Percentiles rank a stretch among this genome's conserved stretches.
Evolutionary conservation across 371 early-diverging fungal species (phyloP).

Genomic region (Apophysomyces elegans): DNA sequence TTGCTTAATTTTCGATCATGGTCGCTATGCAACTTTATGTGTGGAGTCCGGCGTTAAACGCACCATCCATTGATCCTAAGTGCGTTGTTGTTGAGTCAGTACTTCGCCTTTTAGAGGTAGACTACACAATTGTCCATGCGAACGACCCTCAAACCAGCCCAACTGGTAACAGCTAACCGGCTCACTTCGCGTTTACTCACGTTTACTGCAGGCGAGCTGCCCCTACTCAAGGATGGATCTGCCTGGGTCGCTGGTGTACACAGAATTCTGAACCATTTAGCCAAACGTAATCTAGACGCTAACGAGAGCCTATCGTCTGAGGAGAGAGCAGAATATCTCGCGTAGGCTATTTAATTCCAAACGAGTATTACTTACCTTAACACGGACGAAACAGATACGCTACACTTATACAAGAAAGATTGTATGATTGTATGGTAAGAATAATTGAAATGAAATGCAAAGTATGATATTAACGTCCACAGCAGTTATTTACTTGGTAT

Average conservation of each 20-base stretch:
- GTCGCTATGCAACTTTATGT: constrained; percentile 54
- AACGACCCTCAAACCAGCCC: constrained; percentile 63
- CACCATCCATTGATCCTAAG: constrained; percentile 65
- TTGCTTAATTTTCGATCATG: constrained; percentile 19
- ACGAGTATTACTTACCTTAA: neutral
- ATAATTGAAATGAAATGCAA: neutral
- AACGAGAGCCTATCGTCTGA: constrained; percentile 49
- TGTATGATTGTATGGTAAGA: constrained; percentile 63
- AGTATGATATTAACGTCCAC: neutral
- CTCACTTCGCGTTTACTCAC: constrained; percentile 2
- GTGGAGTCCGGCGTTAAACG: constrained; percentile 60
- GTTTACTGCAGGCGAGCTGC: constrained; percentile 57
- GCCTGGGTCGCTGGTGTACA: constrained; percentile 64
- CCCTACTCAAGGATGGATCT: constrained; percentile 59
- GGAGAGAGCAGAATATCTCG: constrained; percentile 57
- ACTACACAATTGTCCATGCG: constrained; percentile 52
- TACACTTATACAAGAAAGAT: constrained; percentile 50
- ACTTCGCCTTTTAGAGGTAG: constrained; percentile 51
- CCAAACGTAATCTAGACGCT: constrained; percentile 51
- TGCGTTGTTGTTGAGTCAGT: constrained; percentile 60
- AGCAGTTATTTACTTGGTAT: constrained; percentile 69
- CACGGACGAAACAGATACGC: constrained; percentile 37
- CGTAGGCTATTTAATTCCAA: constrained; percentile 32
- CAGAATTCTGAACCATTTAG: constrained; percentile 57
- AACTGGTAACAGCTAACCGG: constrained; percentile 44